Conservation (phyloP, 257 asterid genomes). For the Ehretia macrophylla region DNA sequence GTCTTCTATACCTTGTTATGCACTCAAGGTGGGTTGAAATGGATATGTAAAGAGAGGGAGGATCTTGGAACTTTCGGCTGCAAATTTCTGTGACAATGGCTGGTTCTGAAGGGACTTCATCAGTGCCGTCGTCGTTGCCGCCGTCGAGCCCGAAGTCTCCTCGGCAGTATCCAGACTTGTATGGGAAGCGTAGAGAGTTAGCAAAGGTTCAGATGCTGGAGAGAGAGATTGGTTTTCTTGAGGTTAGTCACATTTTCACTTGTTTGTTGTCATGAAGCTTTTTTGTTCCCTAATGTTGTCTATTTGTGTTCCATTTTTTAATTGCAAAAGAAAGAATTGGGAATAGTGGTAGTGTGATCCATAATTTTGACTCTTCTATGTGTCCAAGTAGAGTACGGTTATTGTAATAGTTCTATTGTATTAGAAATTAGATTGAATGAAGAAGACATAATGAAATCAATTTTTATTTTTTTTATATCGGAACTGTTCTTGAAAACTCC, state of each 20-base stretch:
- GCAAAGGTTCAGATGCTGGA: conserved; percentile 74
- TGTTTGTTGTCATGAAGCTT: background rate
- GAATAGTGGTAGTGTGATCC: too few species aligned
- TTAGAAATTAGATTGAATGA: too few species aligned
- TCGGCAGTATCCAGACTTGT: conserved; percentile 83
- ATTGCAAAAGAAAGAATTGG: background rate
- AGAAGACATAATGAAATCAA: too few species aligned
- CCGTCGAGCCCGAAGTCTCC: conserved; percentile 91
- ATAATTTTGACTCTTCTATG: too few species aligned
- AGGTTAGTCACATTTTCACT: conserved; percentile 37
- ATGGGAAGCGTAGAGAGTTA: conserved; percentile 73
- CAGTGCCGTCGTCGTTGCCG: conserved; percentile 54
- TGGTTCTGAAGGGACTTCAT: conserved; percentile 27
- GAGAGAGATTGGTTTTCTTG: conserved; percentile 76
- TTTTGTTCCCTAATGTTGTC: background rate
- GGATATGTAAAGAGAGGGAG: background rate
- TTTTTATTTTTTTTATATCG: too few species aligned
- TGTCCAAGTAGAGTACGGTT: too few species aligned
- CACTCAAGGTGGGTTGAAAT: background rate
- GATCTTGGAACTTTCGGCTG: background rate
- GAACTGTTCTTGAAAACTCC: too few species aligned
- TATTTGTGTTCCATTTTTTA: background rate
- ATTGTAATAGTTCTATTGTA: background rate
- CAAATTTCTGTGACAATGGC: conserved; percentile 10
- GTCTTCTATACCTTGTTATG: background rate